Evolutionary conservation across 164 flowering plant genomes (phyloP), one percentile per base, ranked within the genome.

Genomic region (Chimonanthus salicifolius): DNA sequence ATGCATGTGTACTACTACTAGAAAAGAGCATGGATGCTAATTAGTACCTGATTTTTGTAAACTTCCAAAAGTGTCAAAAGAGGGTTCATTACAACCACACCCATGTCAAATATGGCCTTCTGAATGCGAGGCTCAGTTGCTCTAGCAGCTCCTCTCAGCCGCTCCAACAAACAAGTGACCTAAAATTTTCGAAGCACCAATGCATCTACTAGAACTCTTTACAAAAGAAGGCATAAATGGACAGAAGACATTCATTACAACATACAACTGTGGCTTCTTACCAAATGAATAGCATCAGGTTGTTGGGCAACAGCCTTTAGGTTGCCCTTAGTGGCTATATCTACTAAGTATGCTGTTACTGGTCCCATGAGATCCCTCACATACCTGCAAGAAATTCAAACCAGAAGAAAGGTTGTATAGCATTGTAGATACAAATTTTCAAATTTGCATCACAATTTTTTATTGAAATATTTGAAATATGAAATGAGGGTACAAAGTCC

Each of bases 101-200:
- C 99, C 84, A 90, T 82, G 76, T 90, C 93, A 87, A 87, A 95
- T 68, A 93, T 83, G 71, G 98, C 94, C 80, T 82, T 91, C 73
- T 88, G 98, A 21, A 84, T 88, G 71, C 95, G 87, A 75, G 98
- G 96, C 80, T 89, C 89, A 64, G 90, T 83, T 63, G 98, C 97
- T 82, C 87, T 83, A 47, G 97, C 91, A 81, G 91, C 97, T 69
- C 99, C 98, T 73, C 97, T 90, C 80, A 95, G 87, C 62, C 99
- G 85, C 79, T 93, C 99, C 82, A 95, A 82, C 85, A 90, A 85
- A 81, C 91, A 91, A 78, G 86, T 89, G 74, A 92, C 91, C 99
- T 93, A 77, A 77, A 11, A 58, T 69, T 70, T 46, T 33, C 20
- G 20, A 15, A 63, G 62, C 43, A 18, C 71, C 8, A 71, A 16